phyloP scores from a whole-genome alignment of 2,329 filamentous ascomycete genomes.

The Diaporthe helianthi region DNA sequence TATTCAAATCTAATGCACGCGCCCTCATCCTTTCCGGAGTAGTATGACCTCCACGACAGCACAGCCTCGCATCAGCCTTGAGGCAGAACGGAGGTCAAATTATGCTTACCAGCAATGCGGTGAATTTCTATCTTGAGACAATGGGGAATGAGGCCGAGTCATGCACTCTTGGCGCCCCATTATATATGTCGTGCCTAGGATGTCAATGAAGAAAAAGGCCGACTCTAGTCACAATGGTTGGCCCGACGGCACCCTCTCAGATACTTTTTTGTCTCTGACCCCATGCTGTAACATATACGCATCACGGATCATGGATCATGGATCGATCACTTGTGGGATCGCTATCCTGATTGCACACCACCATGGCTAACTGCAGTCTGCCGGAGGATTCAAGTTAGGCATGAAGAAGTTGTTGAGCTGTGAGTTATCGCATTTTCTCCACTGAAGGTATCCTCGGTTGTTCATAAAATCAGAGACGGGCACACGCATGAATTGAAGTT shows the following conservation, averaged over 20 bases:
- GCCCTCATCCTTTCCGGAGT: neutral
- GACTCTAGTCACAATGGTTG: neutral
- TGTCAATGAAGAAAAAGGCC: no score
- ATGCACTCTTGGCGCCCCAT: neutral
- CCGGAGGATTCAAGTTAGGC: neutral
- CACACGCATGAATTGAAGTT: neutral
- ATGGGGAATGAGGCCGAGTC: slow-evolving; percentile 1
- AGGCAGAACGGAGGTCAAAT: neutral
- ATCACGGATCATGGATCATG: neutral
- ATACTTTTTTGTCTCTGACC: neutral
- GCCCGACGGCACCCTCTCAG: neutral
- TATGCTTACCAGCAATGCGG: neutral
- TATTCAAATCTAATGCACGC: neutral
- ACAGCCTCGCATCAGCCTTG: slow-evolving; percentile 8
- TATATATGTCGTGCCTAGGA: neutral
- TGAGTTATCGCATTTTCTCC: slow-evolving; percentile 8
- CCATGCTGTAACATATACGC: no score
- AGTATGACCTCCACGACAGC: neutral
- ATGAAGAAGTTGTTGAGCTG: neutral
- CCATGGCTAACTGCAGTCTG: neutral
- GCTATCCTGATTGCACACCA: neutral
- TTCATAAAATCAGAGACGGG: neutral
- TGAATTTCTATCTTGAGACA: neutral
- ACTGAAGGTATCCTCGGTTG: neutral
- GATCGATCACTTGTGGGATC: neutral